These are phyloP conservation scores for Cytospora piceae DNA, from an alignment of 2,329 filamentous ascomycete genomes.

Conservation along the genomic window DNA sequence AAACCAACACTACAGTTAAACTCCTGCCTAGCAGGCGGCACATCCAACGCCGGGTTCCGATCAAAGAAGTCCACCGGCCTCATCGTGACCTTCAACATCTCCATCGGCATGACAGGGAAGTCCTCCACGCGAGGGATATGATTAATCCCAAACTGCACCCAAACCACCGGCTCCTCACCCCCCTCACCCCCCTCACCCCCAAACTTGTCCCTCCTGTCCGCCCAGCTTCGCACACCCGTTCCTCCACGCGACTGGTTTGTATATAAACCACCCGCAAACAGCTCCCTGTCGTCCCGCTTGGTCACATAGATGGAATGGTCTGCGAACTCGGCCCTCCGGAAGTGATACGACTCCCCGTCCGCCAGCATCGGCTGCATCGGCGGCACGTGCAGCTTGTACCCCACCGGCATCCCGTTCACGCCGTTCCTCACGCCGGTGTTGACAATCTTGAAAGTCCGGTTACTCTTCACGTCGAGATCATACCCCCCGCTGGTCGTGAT, in stretches of 20 bases:
- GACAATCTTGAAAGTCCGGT: slow-evolving; percentile 62
- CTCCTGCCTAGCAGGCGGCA: slow-evolving; percentile 50
- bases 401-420: slow-evolving; percentile 56
- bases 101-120: slow-evolving; percentile 70
- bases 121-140: slow-evolving; percentile 67
- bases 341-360: slow-evolving; percentile 42
- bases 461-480: slow-evolving; percentile 50
- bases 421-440: slow-evolving; percentile 56
- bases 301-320: slow-evolving; percentile 44
- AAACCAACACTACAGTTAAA: slow-evolving; percentile 44
- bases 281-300: slow-evolving; percentile 41
- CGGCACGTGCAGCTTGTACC: slow-evolving; percentile 59
- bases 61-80: slow-evolving; percentile 58
- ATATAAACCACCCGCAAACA: slow-evolving; percentile 44
- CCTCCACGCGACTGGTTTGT: slow-evolving; percentile 47
- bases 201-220: slow-evolving; percentile 46
- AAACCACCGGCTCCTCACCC: slow-evolving; percentile 54
- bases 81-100: slow-evolving; percentile 54
- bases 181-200: neutral
- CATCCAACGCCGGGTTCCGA: slow-evolving; percentile 55
- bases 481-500: slow-evolving; percentile 51
- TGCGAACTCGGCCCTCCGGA: slow-evolving; percentile 43
- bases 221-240: slow-evolving; percentile 41
- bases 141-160: slow-evolving; percentile 58
- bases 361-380: slow-evolving; percentile 63